Conservation (phyloP, 139 green algal genomes). For the Chlamydomonas incerta region DNA sequence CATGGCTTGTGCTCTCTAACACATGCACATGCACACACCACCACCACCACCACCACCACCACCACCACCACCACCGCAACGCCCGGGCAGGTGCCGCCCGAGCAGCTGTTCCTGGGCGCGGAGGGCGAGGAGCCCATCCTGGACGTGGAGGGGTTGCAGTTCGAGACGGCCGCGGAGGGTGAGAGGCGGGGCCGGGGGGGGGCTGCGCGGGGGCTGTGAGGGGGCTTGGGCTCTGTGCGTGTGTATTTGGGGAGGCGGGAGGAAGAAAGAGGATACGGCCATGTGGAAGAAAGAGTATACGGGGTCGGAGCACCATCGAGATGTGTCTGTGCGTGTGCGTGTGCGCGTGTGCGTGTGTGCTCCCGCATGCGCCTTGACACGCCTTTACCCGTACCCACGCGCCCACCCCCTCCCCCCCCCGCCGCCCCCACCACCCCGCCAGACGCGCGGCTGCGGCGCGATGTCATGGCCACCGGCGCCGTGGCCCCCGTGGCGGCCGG, state of each 20-base stretch:
- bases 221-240: too few relatives aligned
- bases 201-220: too few relatives aligned
- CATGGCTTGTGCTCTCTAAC: too few relatives aligned
- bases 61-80: too few relatives aligned
- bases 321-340: not conserved
- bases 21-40: too few relatives aligned
- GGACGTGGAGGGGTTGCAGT: constrained; percentile 86
- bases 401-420: not conserved
- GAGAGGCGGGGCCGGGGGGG: not conserved
- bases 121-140: constrained; percentile 66
- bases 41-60: too few relatives aligned
- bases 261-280: not conserved
- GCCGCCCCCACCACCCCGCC: not conserved
- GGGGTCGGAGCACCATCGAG: not conserved
- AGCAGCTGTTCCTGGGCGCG: constrained; percentile 76
- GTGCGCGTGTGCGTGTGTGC: not conserved
- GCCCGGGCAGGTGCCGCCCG: constrained; percentile 48
- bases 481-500: constrained; percentile 69
- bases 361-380: too few relatives aligned
- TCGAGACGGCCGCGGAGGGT: constrained; percentile 86
- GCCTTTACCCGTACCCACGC: too few relatives aligned
- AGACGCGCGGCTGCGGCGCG: constrained; percentile 67
- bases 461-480: constrained; percentile 67
- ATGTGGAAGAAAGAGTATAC: too few relatives aligned
- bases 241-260: not conserved